Evolutionary conservation across 768 basidiomycete species (phyloP).

Genomic region (Floccularia luteovirens): DNA sequence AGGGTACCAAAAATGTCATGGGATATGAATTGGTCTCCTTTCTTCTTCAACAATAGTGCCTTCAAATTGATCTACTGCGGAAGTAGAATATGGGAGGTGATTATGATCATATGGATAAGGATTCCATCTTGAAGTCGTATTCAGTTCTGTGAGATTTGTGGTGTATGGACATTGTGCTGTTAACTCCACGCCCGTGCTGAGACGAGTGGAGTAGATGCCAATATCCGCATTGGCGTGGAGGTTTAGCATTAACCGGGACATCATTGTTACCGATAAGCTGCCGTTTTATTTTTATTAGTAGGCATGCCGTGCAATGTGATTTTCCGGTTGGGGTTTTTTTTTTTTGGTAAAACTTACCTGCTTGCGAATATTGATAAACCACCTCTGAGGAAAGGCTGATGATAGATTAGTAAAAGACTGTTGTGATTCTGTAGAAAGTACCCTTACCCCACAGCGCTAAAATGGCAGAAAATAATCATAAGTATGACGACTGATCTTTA

Average conservation of each 20-base stretch:
- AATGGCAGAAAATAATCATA: constrained; percentile 5
- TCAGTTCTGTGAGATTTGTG: no score
- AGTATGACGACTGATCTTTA: neutral
- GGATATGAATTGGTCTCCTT: no score
- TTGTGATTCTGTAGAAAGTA: neutral
- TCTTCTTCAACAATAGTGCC: no score
- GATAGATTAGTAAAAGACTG: neutral
- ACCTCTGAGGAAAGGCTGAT: constrained; percentile 37
- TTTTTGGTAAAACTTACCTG: constrained; percentile 28
- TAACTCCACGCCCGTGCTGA: constrained; percentile 12
- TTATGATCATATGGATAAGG: no score
- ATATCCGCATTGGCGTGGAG: constrained; percentile 31
- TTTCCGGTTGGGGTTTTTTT: no score
- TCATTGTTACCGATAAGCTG: constrained; percentile 43
- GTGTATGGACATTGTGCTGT: no score
- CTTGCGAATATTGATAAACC: constrained; percentile 41
- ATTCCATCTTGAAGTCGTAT: no score
- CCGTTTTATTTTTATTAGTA: no score
- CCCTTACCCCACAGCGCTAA: constrained; percentile 18
- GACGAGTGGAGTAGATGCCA: constrained; percentile 22
- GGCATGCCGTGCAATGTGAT: no score
- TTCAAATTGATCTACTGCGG: no score
- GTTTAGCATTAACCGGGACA: constrained; percentile 52
- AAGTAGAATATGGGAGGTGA: no score
- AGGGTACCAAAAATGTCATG: no score